Conservation (phyloP, 768 basidiomycete genomes). For the Termitomyces eurrhizus region DNA sequence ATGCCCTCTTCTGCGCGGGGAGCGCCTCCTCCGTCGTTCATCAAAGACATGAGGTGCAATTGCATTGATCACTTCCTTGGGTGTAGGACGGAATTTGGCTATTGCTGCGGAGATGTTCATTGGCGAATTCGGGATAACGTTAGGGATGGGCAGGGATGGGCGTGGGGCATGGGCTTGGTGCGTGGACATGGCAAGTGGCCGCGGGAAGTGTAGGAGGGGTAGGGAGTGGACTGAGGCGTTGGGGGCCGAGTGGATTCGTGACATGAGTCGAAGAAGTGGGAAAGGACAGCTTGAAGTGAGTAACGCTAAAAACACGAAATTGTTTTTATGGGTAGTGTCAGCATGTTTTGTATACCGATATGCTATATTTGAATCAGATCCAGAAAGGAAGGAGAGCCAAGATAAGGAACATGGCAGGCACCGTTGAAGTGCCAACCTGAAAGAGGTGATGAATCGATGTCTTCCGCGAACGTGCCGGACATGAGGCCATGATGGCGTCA, state of each 20-base stretch:
- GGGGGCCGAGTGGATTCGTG: slow-evolving; percentile 5
- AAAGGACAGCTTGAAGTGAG: neutral
- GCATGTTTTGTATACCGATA: neutral
- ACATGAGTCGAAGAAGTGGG: slow-evolving; percentile 2
- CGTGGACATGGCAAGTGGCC: neutral
- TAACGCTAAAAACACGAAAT: slow-evolving; percentile 2
- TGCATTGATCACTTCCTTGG: slow-evolving; percentile 38
- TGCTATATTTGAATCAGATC: slow-evolving; percentile 3
- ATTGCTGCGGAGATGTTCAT: slow-evolving; percentile 25
- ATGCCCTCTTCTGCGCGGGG: slow-evolving; percentile 18
- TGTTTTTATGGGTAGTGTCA: slow-evolving; percentile 6
- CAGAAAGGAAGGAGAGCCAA: slow-evolving; percentile 1
- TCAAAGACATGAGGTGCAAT: slow-evolving; percentile 46
- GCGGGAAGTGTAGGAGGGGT: slow-evolving; percentile 1
- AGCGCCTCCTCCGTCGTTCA: slow-evolving; percentile 27
- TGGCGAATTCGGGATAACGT: slow-evolving; percentile 5
- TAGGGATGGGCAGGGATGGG: neutral
- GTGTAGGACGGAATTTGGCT: slow-evolving; percentile 37
- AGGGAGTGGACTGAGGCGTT: slow-evolving; percentile 3
- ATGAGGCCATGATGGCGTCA: slow-evolving; percentile 16
- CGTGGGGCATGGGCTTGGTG: neutral
- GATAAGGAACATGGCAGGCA: neutral
- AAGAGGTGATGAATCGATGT: slow-evolving; percentile 3
- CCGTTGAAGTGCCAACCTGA: neutral
- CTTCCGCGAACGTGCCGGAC: slow-evolving; percentile 6